Percentiles rank a stretch among this genome's conserved stretches.
These are phyloP conservation scores for Chlamydomonas asymmetrica DNA, from an alignment of 139 green algal genomes.

Conservation along the genomic window DNA sequence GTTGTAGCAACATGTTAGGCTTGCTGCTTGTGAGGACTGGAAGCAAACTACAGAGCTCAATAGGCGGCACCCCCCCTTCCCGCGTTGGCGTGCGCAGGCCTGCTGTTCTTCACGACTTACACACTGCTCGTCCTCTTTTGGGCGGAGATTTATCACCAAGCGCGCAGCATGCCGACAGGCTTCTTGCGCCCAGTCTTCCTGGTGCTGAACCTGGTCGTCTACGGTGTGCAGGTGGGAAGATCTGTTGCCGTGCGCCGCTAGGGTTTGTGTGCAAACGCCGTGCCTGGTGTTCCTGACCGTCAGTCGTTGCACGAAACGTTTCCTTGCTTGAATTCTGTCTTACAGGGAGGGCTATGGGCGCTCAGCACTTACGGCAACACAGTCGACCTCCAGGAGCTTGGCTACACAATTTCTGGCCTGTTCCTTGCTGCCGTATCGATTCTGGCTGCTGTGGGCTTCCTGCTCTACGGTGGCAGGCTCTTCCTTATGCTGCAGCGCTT, in stretches of 20 bases:
- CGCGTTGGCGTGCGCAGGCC: no score
- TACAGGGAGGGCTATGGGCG: conserved; percentile 45
- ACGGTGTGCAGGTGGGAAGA: conserved; percentile 68
- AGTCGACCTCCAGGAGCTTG: conserved; percentile 13
- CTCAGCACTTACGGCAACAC: conserved; percentile 32
- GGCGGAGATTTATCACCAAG: conserved; percentile 99
- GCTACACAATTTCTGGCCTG: conserved; percentile 50
- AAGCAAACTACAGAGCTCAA: no score
- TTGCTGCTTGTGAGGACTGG: no score
- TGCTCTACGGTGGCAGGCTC: conserved; percentile 93
- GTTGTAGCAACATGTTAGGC: no score
- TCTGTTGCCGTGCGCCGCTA: no score
- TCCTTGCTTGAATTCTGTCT: not conserved
- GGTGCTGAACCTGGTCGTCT: conserved; percentile 84
- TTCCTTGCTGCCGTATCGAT: conserved; percentile 84
- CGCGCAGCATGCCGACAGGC: conserved; percentile 75
- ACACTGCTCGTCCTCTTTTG: conserved; percentile 98
- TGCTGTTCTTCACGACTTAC: conserved; percentile 99
- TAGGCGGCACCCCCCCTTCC: no score
- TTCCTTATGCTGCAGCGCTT: conserved; percentile 93
- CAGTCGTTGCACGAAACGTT: no score
- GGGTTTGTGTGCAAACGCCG: no score
- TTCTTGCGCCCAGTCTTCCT: conserved; percentile 85
- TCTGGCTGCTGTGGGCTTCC: conserved; percentile 80
- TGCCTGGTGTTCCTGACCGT: no score